Evolutionary conservation across 306 rosid genomes (phyloP).

Genomic region (Mimosa bimucronata): DNA sequence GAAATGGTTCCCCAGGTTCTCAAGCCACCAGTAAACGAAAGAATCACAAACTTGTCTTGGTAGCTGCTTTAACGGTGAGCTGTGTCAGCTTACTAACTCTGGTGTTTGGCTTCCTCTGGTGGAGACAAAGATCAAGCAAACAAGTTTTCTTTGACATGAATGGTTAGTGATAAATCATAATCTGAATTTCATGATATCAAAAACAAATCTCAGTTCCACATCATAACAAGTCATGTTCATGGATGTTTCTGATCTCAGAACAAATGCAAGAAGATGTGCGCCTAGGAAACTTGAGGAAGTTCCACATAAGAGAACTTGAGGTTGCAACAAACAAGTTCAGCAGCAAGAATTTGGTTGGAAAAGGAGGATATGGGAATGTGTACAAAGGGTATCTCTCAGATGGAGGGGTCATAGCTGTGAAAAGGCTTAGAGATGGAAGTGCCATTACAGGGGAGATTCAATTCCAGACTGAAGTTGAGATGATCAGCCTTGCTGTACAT

Average conservation of each 20-base stretch:
- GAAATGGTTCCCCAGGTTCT: constrained; percentile 51
- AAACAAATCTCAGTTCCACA: background rate
- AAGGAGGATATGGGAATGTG: constrained; percentile 57
- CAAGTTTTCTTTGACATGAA: constrained; percentile 87
- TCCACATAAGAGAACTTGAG: constrained; percentile 56
- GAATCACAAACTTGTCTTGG: constrained; percentile 75
- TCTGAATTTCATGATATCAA: background rate
- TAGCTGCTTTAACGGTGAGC: constrained; percentile 84
- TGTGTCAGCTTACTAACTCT: constrained; percentile 71
- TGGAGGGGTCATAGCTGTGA: constrained; percentile 52
- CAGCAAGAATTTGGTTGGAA: constrained; percentile 50
- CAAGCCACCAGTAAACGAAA: constrained; percentile 59
- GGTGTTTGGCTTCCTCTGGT: constrained; percentile 88
- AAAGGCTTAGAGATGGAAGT: constrained; percentile 57
- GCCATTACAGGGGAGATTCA: constrained; percentile 55
- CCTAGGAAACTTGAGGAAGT: constrained; percentile 58
- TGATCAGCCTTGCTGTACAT: constrained; percentile 57
- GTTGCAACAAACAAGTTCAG: constrained; percentile 51
- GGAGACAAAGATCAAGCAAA: constrained; percentile 82
- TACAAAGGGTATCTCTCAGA: constrained; percentile 54
- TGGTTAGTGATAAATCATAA: constrained; percentile 59
- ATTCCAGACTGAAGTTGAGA: constrained; percentile 58
- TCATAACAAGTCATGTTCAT: background rate
- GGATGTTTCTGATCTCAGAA: constrained; percentile 32
- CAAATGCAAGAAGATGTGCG: constrained; percentile 44